These are phyloP conservation scores for Coemansia sp. DNA, from an alignment of 192 early-diverging fungal genomes.

Conservation along the genomic window DNA sequence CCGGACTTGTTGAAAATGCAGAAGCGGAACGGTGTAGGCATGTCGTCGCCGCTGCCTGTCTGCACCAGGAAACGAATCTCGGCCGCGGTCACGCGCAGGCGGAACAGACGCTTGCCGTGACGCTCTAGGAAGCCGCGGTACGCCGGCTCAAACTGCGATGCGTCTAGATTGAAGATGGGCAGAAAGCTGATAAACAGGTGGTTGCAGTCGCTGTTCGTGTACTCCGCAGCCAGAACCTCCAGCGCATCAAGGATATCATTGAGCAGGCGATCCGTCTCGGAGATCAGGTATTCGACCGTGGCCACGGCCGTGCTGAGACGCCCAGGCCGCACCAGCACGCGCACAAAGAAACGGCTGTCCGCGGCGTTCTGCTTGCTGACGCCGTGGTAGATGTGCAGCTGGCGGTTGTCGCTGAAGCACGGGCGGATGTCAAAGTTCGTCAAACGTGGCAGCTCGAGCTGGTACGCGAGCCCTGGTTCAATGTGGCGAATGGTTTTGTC, in stretches of 20 bases:
- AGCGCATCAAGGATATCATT: constrained; percentile 94
- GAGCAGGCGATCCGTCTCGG: constrained; percentile 88
- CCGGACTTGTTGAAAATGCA: constrained; percentile 90
- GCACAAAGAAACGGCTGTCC: constrained; percentile 97
- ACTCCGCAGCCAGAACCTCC: constrained; percentile 86
- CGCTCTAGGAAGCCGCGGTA: constrained; percentile 89
- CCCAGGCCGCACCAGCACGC: constrained; percentile 92
- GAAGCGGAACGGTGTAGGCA: constrained; percentile 82
- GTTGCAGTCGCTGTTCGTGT: constrained; percentile 98
- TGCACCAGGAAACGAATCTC: constrained; percentile 96
- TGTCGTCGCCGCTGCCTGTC: constrained; percentile 58
- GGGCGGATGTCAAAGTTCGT: constrained; percentile 96
- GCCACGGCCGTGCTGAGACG: constrained; percentile 73
- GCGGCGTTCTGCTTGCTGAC: constrained; percentile 91
- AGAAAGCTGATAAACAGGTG: constrained; percentile 99
- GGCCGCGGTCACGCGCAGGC: constrained; percentile 90
- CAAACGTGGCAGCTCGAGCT: constrained; percentile 89
- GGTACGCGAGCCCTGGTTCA: constrained; percentile 97
- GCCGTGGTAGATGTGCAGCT: constrained; percentile 95
- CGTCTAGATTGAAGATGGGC: constrained; percentile 91
- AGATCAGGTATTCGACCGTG: constrained; percentile 92
- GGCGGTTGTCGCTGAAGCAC: constrained; percentile 89
- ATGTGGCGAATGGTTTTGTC: constrained; percentile 96
- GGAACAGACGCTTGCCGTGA: constrained; percentile 93
- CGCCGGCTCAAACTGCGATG: constrained; percentile 76